A percentile compares a stretch with the other conserved stretches of the same genome.
Evolutionary conservation across 148 eudicot species (phyloP).

Genomic region (Persicaria maculosa): DNA sequence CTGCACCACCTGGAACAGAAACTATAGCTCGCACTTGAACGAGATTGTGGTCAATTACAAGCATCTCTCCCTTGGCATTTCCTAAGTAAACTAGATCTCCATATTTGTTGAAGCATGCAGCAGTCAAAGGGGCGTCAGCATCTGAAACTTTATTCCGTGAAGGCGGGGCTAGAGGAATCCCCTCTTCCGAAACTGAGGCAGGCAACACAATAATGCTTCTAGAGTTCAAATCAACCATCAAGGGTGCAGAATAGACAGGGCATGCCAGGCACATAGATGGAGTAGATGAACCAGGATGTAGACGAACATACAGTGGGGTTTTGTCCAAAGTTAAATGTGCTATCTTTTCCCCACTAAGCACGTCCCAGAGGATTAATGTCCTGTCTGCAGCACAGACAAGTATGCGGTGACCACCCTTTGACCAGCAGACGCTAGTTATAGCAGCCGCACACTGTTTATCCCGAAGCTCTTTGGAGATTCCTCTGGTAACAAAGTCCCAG

Average conservation of each 20-base stretch:
- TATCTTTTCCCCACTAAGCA: conserved; percentile 70
- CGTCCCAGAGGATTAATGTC: conserved; percentile 88
- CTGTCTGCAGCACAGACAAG: conserved; percentile 87
- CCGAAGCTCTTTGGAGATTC: conserved; percentile 66
- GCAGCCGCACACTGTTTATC: conserved; percentile 70
- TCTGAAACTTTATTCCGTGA: conserved; percentile 69
- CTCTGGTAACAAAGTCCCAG: conserved; percentile 92
- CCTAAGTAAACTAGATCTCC: conserved; percentile 95
- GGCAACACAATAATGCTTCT: conserved; percentile 55
- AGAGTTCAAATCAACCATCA: conserved; percentile 62
- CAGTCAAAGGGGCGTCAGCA: conserved; percentile 66
- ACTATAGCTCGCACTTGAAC: conserved; percentile 52
- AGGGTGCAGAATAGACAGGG: conserved; percentile 80
- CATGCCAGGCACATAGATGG: conserved; percentile 79
- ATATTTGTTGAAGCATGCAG: conserved; percentile 85
- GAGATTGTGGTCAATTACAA: conserved; percentile 53
- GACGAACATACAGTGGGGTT: conserved; percentile 71
- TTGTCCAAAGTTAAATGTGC: conserved; percentile 52
- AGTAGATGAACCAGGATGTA: conserved; percentile 72
- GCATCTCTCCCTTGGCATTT: conserved; percentile 89
- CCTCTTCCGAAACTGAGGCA: conserved; percentile 51
- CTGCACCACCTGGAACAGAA: conserved; percentile 57
- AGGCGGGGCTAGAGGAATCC: conserved; percentile 39
- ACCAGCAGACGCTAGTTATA: conserved; percentile 93
- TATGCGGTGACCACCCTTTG: conserved; percentile 76